Evolutionary conservation across 495 filamentous ascomycete genomes (phyloP).

Genomic region (Articulospora tetracladia): DNA sequence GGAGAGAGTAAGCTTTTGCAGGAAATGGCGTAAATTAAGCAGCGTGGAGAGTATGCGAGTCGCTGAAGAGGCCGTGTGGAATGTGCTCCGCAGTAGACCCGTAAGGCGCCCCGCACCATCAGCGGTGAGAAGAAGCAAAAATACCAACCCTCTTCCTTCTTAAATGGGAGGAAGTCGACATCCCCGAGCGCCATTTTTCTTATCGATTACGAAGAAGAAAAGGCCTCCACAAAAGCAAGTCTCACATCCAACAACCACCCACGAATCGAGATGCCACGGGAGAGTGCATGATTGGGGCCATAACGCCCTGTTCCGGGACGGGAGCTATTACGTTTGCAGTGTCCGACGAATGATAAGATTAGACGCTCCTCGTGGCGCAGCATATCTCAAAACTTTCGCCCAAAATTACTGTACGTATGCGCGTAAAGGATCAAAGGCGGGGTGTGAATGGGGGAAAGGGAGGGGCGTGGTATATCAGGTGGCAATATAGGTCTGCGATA

Average conservation of each 20-base stretch:
- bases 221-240: slow-evolving; percentile 3
- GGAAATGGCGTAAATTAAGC: neutral
- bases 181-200: neutral
- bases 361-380: neutral
- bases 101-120: neutral
- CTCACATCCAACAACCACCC: neutral
- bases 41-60: neutral
- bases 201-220: slow-evolving; percentile 13
- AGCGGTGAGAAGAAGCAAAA: slow-evolving; percentile 15
- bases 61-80: neutral
- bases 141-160: neutral
- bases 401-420: neutral
- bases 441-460: neutral
- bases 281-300: slow-evolving; percentile 7
- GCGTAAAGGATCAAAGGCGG: neutral
- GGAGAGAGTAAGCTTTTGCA: neutral
- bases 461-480: too few species aligned
- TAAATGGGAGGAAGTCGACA: neutral
- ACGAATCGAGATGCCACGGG: neutral
- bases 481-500: neutral
- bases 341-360: neutral
- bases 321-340: neutral
- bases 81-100: neutral
- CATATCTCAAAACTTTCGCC: neutral
- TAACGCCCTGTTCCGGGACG: neutral